Evolutionary conservation across 73 alveolate genomes (phyloP).

Genomic region (Diophrys appendiculata): DNA sequence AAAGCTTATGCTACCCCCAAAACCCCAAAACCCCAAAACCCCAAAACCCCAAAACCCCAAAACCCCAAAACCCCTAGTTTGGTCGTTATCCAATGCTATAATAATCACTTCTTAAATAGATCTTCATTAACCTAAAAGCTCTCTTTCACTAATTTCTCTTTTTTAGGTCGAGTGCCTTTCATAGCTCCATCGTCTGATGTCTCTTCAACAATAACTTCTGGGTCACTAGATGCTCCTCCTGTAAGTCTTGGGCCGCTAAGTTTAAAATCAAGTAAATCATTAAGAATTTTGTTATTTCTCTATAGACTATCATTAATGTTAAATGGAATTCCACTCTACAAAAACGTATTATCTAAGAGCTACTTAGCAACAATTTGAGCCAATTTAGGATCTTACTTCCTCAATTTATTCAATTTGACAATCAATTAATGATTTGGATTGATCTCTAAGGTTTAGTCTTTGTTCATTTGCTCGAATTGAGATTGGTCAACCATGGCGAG

Average conservation of each 20-base stretch:
- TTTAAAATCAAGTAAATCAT: too few species aligned
- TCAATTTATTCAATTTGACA: slow-evolving; percentile 49
- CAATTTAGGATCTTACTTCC: slow-evolving; percentile 48
- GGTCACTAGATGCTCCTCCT: slow-evolving; percentile 6
- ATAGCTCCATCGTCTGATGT: not conserved
- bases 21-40: too few species aligned
- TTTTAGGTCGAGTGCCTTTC: not conserved
- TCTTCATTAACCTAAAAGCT: too few species aligned
- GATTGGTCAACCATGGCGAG: slow-evolving; percentile 65
- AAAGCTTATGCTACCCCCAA: too few species aligned
- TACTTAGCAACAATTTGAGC: slow-evolving; percentile 37
- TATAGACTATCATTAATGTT: too few species aligned
- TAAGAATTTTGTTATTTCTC: too few species aligned
- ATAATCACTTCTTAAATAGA: too few species aligned
- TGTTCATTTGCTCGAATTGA: slow-evolving; percentile 18
- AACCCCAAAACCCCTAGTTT: too few species aligned
- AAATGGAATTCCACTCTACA: slow-evolving; percentile 61
- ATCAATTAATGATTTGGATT: slow-evolving; percentile 72
- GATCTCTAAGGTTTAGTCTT: slow-evolving; percentile 67
- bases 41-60: too few species aligned
- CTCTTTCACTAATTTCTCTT: not conserved
- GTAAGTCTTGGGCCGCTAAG: too few species aligned
- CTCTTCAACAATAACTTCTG: slow-evolving; percentile 12
- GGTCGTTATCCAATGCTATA: too few species aligned
- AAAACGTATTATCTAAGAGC: slow-evolving; percentile 58